These are phyloP conservation scores for Thuidium tamariscinum DNA, from an alignment of 225 moss, liverwort and hornwort species.

Conservation along the genomic window DNA sequence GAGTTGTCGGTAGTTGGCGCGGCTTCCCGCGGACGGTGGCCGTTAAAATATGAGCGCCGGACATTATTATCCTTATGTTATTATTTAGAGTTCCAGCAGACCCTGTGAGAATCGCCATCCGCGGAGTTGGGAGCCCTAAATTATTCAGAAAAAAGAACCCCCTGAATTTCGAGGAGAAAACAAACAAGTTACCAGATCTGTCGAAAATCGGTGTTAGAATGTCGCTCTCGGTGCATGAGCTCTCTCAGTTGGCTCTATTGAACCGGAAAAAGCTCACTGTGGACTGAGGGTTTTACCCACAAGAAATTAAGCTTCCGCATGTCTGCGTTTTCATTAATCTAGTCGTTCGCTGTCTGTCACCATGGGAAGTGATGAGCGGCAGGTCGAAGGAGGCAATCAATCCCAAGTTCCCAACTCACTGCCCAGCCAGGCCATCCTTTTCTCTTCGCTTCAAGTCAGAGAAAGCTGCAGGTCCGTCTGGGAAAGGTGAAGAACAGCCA, in stretches of 20 bases:
- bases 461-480: not conserved
- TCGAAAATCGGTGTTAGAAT: not conserved
- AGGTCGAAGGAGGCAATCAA: conserved; percentile 13
- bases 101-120: not conserved
- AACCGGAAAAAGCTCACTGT: not conserved
- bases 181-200: not conserved
- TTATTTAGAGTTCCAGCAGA: no score
- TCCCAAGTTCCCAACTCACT: not conserved
- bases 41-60: not conserved
- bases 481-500: not conserved
- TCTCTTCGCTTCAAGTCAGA: not conserved
- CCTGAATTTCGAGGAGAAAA: not conserved
- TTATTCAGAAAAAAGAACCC: not conserved
- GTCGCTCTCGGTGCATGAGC: not conserved
- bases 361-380: not conserved
- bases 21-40: not conserved
- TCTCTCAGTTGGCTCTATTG: not conserved
- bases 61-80: not conserved
- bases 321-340: not conserved
- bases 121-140: not conserved
- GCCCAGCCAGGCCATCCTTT: not conserved
- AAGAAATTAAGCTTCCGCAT: not conserved
- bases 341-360: not conserved
- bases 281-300: not conserved
- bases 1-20: not conserved